Evolutionary conservation across 352 stramenopile species (phyloP).

Genomic region (Pythium vanterpoolii): DNA sequence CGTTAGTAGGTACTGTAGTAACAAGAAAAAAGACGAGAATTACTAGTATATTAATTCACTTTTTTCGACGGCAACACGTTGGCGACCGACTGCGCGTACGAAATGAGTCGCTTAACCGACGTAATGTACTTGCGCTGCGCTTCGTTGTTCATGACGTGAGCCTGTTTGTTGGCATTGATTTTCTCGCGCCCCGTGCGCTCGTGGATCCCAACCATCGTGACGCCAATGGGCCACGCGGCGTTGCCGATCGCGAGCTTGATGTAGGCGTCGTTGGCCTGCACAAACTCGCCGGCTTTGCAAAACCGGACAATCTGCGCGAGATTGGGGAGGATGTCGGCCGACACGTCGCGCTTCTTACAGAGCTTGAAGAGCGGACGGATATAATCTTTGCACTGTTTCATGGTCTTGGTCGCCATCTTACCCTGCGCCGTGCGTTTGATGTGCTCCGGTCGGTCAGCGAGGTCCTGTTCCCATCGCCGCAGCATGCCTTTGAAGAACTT

Average conservation of each 20-base stretch:
- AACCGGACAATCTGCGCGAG: slow-evolving; percentile 94
- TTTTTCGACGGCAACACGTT: slow-evolving; percentile 86
- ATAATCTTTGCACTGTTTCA: slow-evolving; percentile 99
- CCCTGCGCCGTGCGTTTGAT: slow-evolving; percentile 90
- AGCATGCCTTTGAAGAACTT: slow-evolving; percentile 95
- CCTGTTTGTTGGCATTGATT: slow-evolving; percentile 97
- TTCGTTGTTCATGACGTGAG: slow-evolving; percentile 99
- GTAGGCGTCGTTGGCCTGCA: slow-evolving; percentile 97
- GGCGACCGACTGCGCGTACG: slow-evolving; percentile 91
- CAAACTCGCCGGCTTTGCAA: slow-evolving; percentile 92
- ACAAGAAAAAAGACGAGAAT: not conserved
- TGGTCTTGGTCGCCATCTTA: slow-evolving; percentile 95
- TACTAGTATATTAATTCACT: slow-evolving; percentile 48
- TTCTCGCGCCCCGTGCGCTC: slow-evolving; percentile 93
- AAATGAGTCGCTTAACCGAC: slow-evolving; percentile 97
- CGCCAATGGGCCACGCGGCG: slow-evolving; percentile 97
- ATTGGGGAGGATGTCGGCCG: slow-evolving; percentile 82
- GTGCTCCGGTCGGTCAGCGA: slow-evolving; percentile 81
- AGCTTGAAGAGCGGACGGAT: slow-evolving; percentile 97
- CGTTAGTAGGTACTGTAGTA: slow-evolving; percentile 1
- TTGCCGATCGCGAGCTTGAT: slow-evolving; percentile 98
- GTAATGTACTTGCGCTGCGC: slow-evolving; percentile 98
- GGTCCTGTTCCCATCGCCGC: slow-evolving; percentile 92
- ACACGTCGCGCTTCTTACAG: slow-evolving; percentile 91
- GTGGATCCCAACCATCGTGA: slow-evolving; percentile 99